phyloP scores from a whole-genome alignment of 352 stramenopile genomes.

The Globisporangium camurandrum region DNA sequence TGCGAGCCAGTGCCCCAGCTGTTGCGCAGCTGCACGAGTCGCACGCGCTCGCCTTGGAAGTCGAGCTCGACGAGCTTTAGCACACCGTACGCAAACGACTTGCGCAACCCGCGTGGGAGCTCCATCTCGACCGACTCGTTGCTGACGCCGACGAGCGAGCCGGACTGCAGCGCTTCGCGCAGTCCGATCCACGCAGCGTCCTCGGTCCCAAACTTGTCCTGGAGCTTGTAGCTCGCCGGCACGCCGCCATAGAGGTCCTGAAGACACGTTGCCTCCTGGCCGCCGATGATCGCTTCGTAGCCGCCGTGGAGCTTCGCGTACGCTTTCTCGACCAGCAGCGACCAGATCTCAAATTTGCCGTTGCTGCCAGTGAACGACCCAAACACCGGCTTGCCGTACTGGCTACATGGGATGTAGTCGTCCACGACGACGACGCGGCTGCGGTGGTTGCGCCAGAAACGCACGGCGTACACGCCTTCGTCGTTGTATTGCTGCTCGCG shows the following conservation, averaged over 20 bases:
- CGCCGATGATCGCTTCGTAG: slow-evolving; percentile 87
- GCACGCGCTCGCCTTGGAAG: slow-evolving; percentile 40
- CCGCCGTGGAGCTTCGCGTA: slow-evolving; percentile 91
- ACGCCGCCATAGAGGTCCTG: slow-evolving; percentile 78
- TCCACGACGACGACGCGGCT: slow-evolving; percentile 78
- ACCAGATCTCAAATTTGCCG: slow-evolving; percentile 90
- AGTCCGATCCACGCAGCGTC: slow-evolving; percentile 50
- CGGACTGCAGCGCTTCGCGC: slow-evolving; percentile 32
- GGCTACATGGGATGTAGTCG: slow-evolving; percentile 78
- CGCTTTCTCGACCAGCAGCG: slow-evolving; percentile 91
- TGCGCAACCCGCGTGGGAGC: slow-evolving; percentile 53
- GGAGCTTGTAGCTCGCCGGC: slow-evolving; percentile 53
- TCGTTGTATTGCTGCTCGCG: slow-evolving; percentile 86
- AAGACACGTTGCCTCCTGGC: slow-evolving; percentile 68
- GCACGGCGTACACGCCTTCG: slow-evolving; percentile 81
- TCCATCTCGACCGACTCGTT: slow-evolving; percentile 64
- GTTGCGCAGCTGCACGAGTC: slow-evolving; percentile 74
- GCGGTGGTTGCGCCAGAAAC: slow-evolving; percentile 80
- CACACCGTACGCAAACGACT: slow-evolving; percentile 66
- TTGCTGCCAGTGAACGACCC: slow-evolving; percentile 75
- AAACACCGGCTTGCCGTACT: slow-evolving; percentile 80
- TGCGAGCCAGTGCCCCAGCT: slow-evolving; percentile 65
- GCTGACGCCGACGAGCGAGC: slow-evolving; percentile 61
- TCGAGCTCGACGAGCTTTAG: slow-evolving; percentile 70
- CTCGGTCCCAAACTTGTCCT: slow-evolving; percentile 53